Evolutionary conservation across 2,329 filamentous ascomycete species (phyloP), one percentile per base, ranked within the genome.

Genomic region (Diaporthe capsici): DNA sequence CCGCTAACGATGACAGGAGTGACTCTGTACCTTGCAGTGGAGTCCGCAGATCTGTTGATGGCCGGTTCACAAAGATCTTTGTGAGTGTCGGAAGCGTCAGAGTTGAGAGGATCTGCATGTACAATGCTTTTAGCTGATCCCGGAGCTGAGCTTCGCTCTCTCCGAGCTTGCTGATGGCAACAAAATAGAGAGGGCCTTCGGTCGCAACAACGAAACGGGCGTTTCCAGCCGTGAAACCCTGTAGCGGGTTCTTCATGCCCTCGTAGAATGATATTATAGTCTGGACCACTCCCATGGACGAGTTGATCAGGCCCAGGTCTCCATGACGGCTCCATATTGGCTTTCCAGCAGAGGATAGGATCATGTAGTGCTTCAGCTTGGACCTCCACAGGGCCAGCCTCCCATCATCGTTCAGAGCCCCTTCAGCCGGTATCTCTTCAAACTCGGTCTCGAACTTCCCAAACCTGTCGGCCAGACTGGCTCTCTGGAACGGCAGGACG

Each of bases 231-330:
- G 93, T 95, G 82, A 99, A 99, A 20, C 93, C 93, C 78, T 91
- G 91, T 15, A 99, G 88, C 0, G 90, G 91, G 82, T 98, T 94
- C 74, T 94, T 90, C 12, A 93, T 90, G 61, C 92, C 92, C 82
- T 98, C 94, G 82, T 97, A 98, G 82, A 98, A 98, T 1, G 97
- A 98, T 77, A 99, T 98, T 80, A 99, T 96, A 58, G 97, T 99
- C 83, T 98, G 97, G 2, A 98, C 93, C 25, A 99, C 93, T 55
- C 97, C 97, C 83, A 98, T 96, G 80, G 97, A 98, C 70, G 94
- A 94, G 80, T 97, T 98, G 82, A 98, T 95, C 58, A 98, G 87
- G 73, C 93, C 92, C 78, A 98, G 90, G 79, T 98, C 95, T 55
- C 97, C 97, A 82, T 99, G 96, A 67, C 97, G 91, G 81, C 95